Evolutionary conservation across 176 grass and related monocot species (phyloP).

Genomic region (Triticum timopheevii): DNA sequence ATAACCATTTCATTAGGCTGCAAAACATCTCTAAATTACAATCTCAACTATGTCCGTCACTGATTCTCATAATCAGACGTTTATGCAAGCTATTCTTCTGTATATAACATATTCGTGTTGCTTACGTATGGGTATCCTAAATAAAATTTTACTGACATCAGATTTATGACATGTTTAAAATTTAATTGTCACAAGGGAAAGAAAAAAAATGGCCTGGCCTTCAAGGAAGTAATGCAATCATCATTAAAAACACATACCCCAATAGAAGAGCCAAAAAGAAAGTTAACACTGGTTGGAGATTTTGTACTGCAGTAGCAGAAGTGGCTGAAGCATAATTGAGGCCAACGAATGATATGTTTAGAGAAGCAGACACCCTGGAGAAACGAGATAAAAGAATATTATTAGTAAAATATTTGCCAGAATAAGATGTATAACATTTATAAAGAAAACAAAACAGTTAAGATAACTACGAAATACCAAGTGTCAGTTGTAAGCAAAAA

Average conservation of each 20-base stretch:
- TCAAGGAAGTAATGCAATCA: background rate
- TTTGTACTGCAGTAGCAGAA: conserved; percentile 39
- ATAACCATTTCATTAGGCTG: background rate
- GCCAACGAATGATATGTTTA: conserved; percentile 37
- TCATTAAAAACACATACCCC: conserved; percentile 9
- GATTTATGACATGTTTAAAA: background rate
- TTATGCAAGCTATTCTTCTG: background rate
- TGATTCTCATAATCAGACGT: background rate
- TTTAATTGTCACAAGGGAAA: background rate
- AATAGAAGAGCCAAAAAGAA: conserved; percentile 48
- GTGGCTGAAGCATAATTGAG: conserved; percentile 47
- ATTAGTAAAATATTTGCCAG: background rate
- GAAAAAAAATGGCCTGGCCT: background rate
- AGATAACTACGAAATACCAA: background rate
- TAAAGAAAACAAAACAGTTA: background rate
- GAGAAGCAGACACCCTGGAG: conserved; percentile 30
- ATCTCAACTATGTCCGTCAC: background rate
- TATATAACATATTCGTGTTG: background rate
- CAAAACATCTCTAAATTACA: background rate
- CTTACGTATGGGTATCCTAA: background rate
- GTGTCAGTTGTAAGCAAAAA: background rate
- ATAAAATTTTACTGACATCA: background rate
- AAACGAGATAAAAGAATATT: conserved; percentile 4
- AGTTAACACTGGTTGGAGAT: conserved; percentile 42
- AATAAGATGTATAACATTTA: background rate